Evolutionary conservation across 208 protist species (phyloP).

Genomic region (Polymyxa betae): DNA sequence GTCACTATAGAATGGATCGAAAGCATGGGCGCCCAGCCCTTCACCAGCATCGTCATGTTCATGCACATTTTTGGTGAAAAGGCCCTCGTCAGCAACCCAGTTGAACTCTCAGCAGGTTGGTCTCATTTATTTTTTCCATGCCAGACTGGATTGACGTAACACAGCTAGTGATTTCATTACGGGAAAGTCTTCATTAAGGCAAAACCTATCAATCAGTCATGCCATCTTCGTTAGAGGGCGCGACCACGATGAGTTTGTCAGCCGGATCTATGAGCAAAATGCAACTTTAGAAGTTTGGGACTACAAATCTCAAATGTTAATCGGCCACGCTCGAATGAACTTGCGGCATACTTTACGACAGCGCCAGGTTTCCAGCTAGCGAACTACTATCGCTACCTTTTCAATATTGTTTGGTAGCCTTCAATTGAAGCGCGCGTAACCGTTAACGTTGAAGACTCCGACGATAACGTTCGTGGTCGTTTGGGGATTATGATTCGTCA

Average conservation of each 20-base stretch:
- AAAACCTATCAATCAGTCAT: not conserved
- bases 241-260: conserved; percentile 45
- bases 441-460: not conserved
- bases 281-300: conserved; percentile 13
- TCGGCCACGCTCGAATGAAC: not conserved
- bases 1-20: conserved; percentile 31
- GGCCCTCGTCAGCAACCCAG: not conserved
- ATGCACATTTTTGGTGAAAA: conserved; percentile 2
- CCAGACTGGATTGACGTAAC: not conserved
- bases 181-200: not conserved
- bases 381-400: not conserved
- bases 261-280: not conserved
- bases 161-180: not conserved
- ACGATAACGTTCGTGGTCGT: not conserved
- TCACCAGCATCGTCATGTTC: not conserved
- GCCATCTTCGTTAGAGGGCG: not conserved
- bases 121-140: not conserved
- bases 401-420: not conserved
- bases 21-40: not conserved
- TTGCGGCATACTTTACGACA: not conserved
- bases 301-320: not conserved
- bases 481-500: conserved; percentile 22
- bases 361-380: conserved; percentile 11
- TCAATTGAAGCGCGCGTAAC: not conserved
- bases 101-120: not conserved